phyloP scores from a whole-genome alignment of 106 monocot species.

The Vanilla planifolia region DNA sequence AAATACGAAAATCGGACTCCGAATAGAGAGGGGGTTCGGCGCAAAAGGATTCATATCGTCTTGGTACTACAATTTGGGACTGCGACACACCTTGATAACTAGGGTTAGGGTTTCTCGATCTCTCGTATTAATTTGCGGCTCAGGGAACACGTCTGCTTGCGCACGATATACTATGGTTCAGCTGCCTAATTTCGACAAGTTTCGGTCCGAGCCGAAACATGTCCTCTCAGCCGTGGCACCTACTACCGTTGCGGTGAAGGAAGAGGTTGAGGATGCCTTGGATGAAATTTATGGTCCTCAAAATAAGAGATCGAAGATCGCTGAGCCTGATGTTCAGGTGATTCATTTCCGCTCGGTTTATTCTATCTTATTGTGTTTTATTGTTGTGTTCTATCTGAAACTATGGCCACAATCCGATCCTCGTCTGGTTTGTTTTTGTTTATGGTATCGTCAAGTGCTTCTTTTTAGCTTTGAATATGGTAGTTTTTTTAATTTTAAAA shows the following conservation, averaged over 20 bases:
- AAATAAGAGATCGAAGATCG: constrained; percentile 34
- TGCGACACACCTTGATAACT: too few relatives aligned
- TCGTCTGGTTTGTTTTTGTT: not conserved
- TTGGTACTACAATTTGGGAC: too few relatives aligned
- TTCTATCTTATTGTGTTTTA: not conserved
- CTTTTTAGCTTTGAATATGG: too few relatives aligned
- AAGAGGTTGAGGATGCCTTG: constrained; percentile 53
- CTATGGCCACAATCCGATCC: not conserved
- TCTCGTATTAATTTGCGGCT: too few relatives aligned
- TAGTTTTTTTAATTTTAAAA: not conserved
- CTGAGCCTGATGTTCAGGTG: constrained; percentile 16
- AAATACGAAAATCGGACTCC: too few relatives aligned
- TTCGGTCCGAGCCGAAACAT: constrained; percentile 14
- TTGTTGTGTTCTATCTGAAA: not conserved
- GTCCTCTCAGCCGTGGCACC: not conserved
- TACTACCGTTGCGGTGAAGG: constrained; percentile 32
- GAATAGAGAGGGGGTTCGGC: too few relatives aligned
- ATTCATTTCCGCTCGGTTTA: not conserved
- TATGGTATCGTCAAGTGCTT: not conserved
- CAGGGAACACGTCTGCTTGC: not conserved
- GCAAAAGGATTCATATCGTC: too few relatives aligned
- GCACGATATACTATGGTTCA: constrained; percentile 36
- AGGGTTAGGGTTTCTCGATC: too few relatives aligned
- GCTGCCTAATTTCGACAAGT: constrained; percentile 28
- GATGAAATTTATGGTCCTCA: constrained; percentile 60